Evolutionary conservation across 2,329 filamentous ascomycete genomes (phyloP).

Genomic region (Fusarium sp.): DNA sequence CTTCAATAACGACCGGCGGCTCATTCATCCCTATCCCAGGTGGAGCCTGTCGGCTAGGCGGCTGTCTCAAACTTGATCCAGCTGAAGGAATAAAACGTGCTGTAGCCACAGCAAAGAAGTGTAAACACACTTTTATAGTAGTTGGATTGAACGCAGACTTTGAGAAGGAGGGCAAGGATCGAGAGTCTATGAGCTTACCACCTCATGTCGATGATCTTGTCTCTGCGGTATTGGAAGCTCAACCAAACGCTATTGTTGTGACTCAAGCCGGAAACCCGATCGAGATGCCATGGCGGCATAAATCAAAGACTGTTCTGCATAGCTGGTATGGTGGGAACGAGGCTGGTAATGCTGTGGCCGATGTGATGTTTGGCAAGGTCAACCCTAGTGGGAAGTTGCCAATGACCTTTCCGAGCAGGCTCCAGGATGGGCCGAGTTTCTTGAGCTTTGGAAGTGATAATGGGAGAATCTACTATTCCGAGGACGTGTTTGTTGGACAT

Average conservation of each 20-base stretch:
- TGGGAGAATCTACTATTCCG: slow-evolving; percentile 19
- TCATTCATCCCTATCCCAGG: slow-evolving; percentile 27
- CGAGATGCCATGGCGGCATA: slow-evolving; percentile 26
- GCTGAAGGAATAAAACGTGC: slow-evolving; percentile 14
- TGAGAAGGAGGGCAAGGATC: slow-evolving; percentile 31
- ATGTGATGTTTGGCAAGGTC: slow-evolving; percentile 20
- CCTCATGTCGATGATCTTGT: slow-evolving; percentile 26
- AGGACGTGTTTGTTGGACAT: slow-evolving; percentile 32
- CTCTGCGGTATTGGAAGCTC: slow-evolving; percentile 6
- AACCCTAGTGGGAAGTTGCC: slow-evolving; percentile 32
- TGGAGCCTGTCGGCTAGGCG: slow-evolving; percentile 35
- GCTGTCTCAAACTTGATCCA: slow-evolving; percentile 20
- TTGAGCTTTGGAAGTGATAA: slow-evolving; percentile 27
- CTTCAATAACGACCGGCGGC: slow-evolving; percentile 18
- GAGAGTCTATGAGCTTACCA: slow-evolving; percentile 25
- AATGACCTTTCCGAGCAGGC: slow-evolving; percentile 9
- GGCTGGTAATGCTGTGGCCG: slow-evolving; percentile 25
- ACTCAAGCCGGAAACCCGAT: slow-evolving; percentile 32
- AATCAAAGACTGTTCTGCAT: slow-evolving; percentile 21
- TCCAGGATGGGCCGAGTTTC: slow-evolving; percentile 19
- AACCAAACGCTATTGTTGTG: slow-evolving; percentile 19
- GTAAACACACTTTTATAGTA: slow-evolving; percentile 16
- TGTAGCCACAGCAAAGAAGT: slow-evolving; percentile 8
- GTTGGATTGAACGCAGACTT: slow-evolving; percentile 27
- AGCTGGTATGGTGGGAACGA: slow-evolving; percentile 36